phyloP scores from a whole-genome alignment of 1,139 yeast species.

The Ogataea hybrid region DNA sequence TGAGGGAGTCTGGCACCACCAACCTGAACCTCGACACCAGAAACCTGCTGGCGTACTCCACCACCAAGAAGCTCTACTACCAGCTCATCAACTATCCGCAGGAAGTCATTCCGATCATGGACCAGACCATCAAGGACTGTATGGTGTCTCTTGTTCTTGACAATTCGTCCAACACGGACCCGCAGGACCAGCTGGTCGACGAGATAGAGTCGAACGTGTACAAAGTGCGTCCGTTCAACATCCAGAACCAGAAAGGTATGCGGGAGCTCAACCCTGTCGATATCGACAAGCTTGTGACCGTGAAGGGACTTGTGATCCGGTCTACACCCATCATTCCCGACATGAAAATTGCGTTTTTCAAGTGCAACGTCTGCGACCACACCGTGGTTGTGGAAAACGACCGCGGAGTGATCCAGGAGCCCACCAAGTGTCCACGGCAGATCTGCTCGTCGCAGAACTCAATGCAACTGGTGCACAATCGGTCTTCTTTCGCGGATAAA shows the following conservation, averaged over 20 bases:
- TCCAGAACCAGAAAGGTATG: conserved; percentile 74
- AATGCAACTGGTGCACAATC: conserved; percentile 87
- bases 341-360: conserved; percentile 96
- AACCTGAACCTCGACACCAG: conserved; percentile 83
- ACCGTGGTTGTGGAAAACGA: conserved; percentile 90
- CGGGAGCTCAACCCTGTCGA: conserved; percentile 94
- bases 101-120: conserved; percentile 97
- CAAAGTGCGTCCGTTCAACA: conserved; percentile 85
- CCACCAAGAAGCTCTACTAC: conserved; percentile 75
- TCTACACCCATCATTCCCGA: conserved; percentile 94
- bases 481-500: conserved; percentile 91
- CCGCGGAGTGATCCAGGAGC: conserved; percentile 92
- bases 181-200: conserved; percentile 45
- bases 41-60: conserved; percentile 72
- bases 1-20: conserved; percentile 77
- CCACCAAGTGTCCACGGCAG: conserved; percentile 86
- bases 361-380: conserved; percentile 93
- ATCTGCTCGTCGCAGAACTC: conserved; percentile 84
- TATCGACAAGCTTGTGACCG: conserved; percentile 87
- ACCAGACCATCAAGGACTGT: conserved; percentile 89
- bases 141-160: conserved; percentile 77
- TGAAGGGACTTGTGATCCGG: conserved; percentile 88
- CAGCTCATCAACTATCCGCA: conserved; percentile 93
- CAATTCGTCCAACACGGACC: conserved; percentile 37
- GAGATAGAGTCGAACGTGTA: conserved; percentile 80